Evolutionary conservation across 306 rosid genomes (phyloP), one percentile per base, ranked within the genome.

Genomic region (Vigna nakashimae): DNA sequence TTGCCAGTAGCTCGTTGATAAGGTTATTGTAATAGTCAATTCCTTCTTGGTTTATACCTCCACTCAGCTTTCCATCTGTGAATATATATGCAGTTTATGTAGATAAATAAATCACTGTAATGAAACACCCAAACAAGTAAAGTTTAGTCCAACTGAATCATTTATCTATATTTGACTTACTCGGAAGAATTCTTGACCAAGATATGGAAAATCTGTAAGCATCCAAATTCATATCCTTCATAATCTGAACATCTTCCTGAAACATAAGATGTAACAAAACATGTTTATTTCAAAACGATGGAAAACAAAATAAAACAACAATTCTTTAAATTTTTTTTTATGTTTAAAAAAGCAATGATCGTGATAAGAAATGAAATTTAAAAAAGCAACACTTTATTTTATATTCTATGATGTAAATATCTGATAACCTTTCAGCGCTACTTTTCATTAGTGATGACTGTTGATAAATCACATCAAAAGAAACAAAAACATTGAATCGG

Each of bases 151-250:
- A 62, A 30, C 32, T 5, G 16, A 30, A 7, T 30, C 12, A 56
- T 10, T 4, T 2, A 7, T 34, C 11, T 34, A 6, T 62, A 32
- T 3, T 56, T 22, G 24, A 40, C 88, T 74, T 87, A 90, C 96
- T 85, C 22, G 97, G 90, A 1, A 90, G 69, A 26, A 90, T 22
- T 83, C 93, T 83, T 1, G 97, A 66, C 96, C 97, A 92, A 14
- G 97, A 79, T 22, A 92, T 84, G 2, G 96, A 92, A 68, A 92
- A 84, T 60, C 96, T 83, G 18, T 84, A 88, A 3, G 93, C 91
- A 84, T 90, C 96, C 49, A 75, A 71, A 10, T 79, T 79, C 82
- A 92, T 87, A 0, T 83, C 73, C 67, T 92, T 90, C 90, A 87
- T 81, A 2, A 90, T 87, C 45, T 65, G 79, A 59, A 88, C 87